Evolutionary conservation across 345 rosid genomes (phyloP).

Genomic region (Eucalyptus polyanthemos): DNA sequence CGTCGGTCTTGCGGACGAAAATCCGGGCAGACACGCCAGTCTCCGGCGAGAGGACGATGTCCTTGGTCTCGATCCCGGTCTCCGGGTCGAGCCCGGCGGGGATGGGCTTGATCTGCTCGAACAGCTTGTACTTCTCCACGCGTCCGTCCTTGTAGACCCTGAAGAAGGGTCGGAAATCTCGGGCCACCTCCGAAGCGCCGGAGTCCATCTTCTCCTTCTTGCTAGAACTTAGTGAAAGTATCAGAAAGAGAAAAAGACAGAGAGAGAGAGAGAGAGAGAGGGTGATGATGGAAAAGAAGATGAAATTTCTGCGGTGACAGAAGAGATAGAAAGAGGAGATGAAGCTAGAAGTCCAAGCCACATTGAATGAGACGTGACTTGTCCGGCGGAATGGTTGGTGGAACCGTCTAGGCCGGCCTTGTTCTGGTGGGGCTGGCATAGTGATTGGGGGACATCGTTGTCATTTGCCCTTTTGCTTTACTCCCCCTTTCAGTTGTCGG

Average conservation of each 20-base stretch:
- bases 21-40: slow-evolving; percentile 14
- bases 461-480: not conserved
- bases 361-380: not conserved
- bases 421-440: not conserved
- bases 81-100: slow-evolving; percentile 3
- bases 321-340: not conserved
- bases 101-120: not conserved
- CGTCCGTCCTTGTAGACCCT: slow-evolving; percentile 26
- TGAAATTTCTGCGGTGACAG: not conserved
- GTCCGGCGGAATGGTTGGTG: not conserved
- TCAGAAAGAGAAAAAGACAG: not conserved
- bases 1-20: slow-evolving; percentile 11
- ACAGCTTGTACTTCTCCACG: slow-evolving; percentile 2
- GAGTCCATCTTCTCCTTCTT: not conserved
- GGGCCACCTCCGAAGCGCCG: not conserved
- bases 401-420: not conserved
- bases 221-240: not conserved
- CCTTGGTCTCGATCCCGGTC: slow-evolving; percentile 19
- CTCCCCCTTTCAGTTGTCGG: not conserved
- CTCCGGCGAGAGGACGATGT: not conserved
- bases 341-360: not conserved
- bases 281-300: not conserved
- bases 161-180: slow-evolving; percentile 31
- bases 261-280: not conserved
- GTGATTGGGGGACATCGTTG: not conserved